Percentiles rank a stretch among this genome's conserved stretches.
These are phyloP conservation scores for Acanthamoeba royreba DNA, from an alignment of 208 protist genomes.

Conservation along the genomic window DNA sequence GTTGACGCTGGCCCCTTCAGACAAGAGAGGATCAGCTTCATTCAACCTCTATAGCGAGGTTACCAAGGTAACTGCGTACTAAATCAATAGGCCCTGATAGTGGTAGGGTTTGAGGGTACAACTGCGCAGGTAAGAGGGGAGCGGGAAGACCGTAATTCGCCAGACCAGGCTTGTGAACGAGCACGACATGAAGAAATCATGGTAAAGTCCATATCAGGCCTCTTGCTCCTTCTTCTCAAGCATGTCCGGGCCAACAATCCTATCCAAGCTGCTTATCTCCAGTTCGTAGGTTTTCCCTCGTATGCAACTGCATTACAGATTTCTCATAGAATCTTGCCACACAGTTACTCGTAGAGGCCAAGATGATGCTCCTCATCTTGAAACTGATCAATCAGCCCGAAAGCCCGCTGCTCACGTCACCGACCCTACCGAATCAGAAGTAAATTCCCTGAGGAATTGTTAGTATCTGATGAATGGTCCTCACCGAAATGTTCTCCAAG, in stretches of 20 bases:
- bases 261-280: slow-evolving; percentile 15
- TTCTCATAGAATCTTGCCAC: no score
- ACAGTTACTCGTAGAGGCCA: slow-evolving; percentile 38
- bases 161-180: not conserved
- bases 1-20: not conserved
- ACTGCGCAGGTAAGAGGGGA: no score
- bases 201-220: slow-evolving; percentile 15
- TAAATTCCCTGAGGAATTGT: not conserved
- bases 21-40: not conserved
- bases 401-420: not conserved
- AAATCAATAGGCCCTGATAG: no score
- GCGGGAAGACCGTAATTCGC: no score
- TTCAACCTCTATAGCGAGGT: slow-evolving; percentile 23
- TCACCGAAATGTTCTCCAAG: not conserved
- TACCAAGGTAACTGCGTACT: no score
- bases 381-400: slow-evolving; percentile 41
- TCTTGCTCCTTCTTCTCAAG: slow-evolving; percentile 35
- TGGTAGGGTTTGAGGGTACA: no score
- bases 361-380: slow-evolving; percentile 30
- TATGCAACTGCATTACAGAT: no score
- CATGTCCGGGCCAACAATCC: slow-evolving; percentile 26
- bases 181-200: slow-evolving; percentile 41
- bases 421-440: not conserved
- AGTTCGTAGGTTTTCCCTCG: no score
- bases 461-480: no score